Evolutionary conservation across 1,284 basidiomycete species (phyloP), one percentile per base, ranked within the genome.

Genomic region (Chalciporus sp.): DNA sequence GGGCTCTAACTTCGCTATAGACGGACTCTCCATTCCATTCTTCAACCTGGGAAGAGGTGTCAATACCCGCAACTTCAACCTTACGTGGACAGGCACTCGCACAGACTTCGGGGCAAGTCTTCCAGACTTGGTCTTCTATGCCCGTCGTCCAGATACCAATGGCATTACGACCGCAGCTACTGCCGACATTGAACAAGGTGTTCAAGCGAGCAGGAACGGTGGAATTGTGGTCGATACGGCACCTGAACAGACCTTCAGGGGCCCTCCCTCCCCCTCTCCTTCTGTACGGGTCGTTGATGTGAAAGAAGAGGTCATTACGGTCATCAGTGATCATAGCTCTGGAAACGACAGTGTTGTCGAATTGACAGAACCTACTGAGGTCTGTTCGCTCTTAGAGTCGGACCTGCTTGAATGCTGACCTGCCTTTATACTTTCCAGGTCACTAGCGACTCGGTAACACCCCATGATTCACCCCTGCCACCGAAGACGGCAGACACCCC

Each of bases 21-120:
- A 94, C 72, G 93, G 94, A 35, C 76, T 95, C 6, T 94, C 92
- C 4, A 94, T 95, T 58, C 90, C 92, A 1, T 92, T 92, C 77
- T 92, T 94, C 76, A 86, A 81, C 29, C 75, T 90, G 29, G 83
- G 90, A 14, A 81, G 83, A 47, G 83, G 79, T n/a, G 80, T 92
- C 0, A 83, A 82, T 60, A 82, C 83, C 26, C 82, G 85, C 55
- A 83, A 83, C 2, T 72, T 42, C 9, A 65, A 60, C n/a, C 28
- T 70, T n/a, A 63, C 73, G 11, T 53, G 59, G 16, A 73, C 73
- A 5, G 64, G 72, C 48, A 74, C 74, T 9, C 65, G 63, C 7
- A 69, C 61, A 14, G 61, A 66, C 35, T 64, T 65, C 14, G 68
- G 61, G 17, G 29, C 20, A 17, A 26, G 53, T 11, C 49, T 61